These are phyloP conservation scores for Pilatotrama ljubarskyi DNA, from an alignment of 768 basidiomycete genomes.

Conservation along the genomic window DNA sequence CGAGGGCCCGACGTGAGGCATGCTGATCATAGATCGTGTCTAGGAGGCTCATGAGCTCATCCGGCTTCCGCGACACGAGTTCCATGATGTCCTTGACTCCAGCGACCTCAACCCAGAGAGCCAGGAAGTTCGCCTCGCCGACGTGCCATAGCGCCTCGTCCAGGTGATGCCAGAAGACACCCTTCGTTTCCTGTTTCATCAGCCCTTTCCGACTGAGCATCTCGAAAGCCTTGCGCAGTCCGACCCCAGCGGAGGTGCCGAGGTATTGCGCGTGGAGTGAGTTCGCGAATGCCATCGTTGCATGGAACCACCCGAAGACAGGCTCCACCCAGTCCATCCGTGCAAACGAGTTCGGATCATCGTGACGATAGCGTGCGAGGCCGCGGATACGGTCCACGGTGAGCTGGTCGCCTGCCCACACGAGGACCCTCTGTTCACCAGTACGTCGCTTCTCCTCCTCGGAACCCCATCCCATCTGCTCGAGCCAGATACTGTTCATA, in stretches of 20 bases:
- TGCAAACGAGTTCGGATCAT: slow-evolving; percentile 42
- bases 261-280: slow-evolving; percentile 45
- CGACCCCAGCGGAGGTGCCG: slow-evolving; percentile 27
- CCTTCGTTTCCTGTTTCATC: slow-evolving; percentile 10
- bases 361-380: slow-evolving; percentile 34
- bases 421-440: slow-evolving; percentile 29
- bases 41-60: slow-evolving; percentile 32
- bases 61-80: slow-evolving; percentile 29
- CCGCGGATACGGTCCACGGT: slow-evolving; percentile 40
- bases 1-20: slow-evolving; percentile 35
- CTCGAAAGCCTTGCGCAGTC: slow-evolving; percentile 26
- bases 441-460: not conserved
- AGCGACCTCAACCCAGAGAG: slow-evolving; percentile 33
- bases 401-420: slow-evolving; percentile 41
- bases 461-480: slow-evolving; percentile 12
- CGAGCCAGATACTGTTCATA: slow-evolving; percentile 16
- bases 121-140: slow-evolving; percentile 39
- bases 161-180: slow-evolving; percentile 32
- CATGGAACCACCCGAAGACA: slow-evolving; percentile 44
- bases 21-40: slow-evolving; percentile 27
- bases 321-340: slow-evolving; percentile 37
- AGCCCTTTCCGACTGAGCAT: slow-evolving; percentile 27
- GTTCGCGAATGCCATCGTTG: slow-evolving; percentile 40
- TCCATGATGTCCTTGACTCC: slow-evolving; percentile 28
- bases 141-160: slow-evolving; percentile 40